Conservation (phyloP, 1,284 basidiomycete genomes). For the Singerocomus inundabilis region DNA sequence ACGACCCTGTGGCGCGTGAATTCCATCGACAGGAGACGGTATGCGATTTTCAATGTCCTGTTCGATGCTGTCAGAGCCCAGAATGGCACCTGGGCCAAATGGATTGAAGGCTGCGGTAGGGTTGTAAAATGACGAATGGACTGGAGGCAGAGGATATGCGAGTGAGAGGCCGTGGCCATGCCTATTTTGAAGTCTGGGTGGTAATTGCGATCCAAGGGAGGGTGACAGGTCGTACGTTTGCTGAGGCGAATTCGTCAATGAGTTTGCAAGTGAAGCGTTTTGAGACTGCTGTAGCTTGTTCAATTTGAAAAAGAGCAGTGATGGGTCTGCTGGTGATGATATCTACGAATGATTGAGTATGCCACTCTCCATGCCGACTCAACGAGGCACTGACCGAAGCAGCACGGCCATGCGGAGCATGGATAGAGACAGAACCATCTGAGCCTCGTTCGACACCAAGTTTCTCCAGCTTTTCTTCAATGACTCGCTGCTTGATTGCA, state of each 20-base stretch:
- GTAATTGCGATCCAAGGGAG: constrained; percentile 47
- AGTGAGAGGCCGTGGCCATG: constrained; percentile 75
- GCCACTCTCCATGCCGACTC: constrained; percentile 14
- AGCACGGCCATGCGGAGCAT: constrained; percentile 72
- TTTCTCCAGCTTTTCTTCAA: constrained; percentile 76
- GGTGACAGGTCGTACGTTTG: constrained; percentile 50
- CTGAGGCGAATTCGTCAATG: constrained; percentile 62
- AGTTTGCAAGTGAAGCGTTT: constrained; percentile 49
- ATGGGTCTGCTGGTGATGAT: constrained; percentile 81
- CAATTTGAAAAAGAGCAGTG: constrained; percentile 72
- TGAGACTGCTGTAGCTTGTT: constrained; percentile 79
- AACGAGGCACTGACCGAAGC: constrained; percentile 59
- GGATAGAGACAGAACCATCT: constrained; percentile 55
- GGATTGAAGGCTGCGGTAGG: constrained; percentile 52
- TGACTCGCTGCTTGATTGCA: constrained; percentile 59
- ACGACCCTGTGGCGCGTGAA: constrained; percentile 62
- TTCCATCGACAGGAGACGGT: constrained; percentile 30
- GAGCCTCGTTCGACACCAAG: constrained; percentile 71
- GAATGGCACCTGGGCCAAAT: constrained; percentile 53
- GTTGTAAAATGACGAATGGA: constrained; percentile 39
- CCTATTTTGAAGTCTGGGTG: constrained; percentile 48
- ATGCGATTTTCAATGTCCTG: constrained; percentile 17
- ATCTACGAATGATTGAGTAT: constrained; percentile 48
- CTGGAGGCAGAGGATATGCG: constrained; percentile 47
- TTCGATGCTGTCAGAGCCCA: constrained; percentile 50